Evolutionary conservation across 2,329 filamentous ascomycete species (phyloP).

Genomic region (Trichoderma sp.): DNA sequence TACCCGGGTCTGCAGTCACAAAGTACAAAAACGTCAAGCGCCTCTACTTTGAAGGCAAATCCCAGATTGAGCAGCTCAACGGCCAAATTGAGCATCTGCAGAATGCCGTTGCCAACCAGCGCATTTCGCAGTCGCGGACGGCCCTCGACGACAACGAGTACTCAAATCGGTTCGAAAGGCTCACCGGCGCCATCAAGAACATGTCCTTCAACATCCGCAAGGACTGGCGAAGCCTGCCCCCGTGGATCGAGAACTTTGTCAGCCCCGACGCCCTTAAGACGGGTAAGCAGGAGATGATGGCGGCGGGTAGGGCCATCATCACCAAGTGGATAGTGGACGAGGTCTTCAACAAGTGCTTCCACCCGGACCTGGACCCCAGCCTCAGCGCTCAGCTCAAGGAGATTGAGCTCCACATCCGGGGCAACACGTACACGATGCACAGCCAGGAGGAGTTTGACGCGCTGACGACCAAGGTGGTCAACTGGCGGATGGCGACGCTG

Average conservation of each 20-base stretch:
- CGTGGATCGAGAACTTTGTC: constrained; percentile 75
- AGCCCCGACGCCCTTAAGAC: constrained; percentile 81
- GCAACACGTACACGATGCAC: constrained; percentile 67
- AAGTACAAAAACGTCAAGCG: constrained; percentile 99
- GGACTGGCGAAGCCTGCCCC: constrained; percentile 79
- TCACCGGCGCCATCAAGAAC: constrained; percentile 93
- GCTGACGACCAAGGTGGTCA: constrained; percentile 79
- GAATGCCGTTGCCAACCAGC: constrained; percentile 95
- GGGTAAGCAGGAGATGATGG: constrained; percentile 97
- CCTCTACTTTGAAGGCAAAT: constrained; percentile 93
- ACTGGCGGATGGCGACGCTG: constrained; percentile 89
- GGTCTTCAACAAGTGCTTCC: constrained; percentile 88
- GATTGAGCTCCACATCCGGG: constrained; percentile 84
- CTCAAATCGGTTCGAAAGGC: constrained; percentile 77
- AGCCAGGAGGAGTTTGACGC: constrained; percentile 88
- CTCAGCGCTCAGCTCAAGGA: constrained; percentile 77
- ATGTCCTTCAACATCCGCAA: constrained; percentile 95
- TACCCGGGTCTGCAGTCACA: constrained; percentile 55
- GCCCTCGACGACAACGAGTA: constrained; percentile 96
- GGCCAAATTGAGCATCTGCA: constrained; percentile 90
- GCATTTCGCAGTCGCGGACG: constrained; percentile 89
- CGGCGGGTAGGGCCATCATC: constrained; percentile 84
- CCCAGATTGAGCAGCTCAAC: constrained; percentile 84
- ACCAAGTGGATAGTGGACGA: constrained; percentile 87
- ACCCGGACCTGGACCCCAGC: constrained; percentile 75